Percentiles rank a stretch among this genome's conserved stretches.
Evolutionary conservation across 2,329 filamentous ascomycete genomes (phyloP).

Genomic region (Colletotrichum simmondsii): DNA sequence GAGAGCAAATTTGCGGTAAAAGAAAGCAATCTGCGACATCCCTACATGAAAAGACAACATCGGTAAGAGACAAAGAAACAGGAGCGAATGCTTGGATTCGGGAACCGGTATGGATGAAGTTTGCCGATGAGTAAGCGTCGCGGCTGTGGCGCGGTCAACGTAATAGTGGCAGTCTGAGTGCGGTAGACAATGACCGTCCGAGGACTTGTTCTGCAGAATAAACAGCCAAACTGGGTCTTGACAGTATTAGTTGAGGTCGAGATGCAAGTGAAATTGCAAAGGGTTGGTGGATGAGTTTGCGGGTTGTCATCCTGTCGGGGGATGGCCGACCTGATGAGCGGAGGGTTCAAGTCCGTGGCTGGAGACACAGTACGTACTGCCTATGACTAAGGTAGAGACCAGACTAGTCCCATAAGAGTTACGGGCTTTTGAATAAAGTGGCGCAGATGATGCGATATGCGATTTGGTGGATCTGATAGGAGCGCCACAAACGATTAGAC

Average conservation of each 20-base stretch:
- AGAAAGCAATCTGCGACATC: no score
- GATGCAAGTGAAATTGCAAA: conserved; percentile 4
- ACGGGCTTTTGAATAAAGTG: conserved; percentile 1
- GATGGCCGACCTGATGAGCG: conserved; percentile 2
- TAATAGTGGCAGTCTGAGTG: neutral
- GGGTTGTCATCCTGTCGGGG: conserved; percentile 11
- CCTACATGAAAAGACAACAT: neutral
- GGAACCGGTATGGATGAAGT: neutral
- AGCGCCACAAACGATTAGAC: neutral
- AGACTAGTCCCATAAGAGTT: neutral
- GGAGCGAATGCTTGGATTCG: no score
- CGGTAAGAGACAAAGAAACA: neutral
- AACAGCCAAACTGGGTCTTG: neutral
- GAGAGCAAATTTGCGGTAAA: no score
- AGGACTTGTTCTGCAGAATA: neutral
- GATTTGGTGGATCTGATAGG: conserved; percentile 11
- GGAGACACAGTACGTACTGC: neutral
- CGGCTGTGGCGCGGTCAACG: neutral
- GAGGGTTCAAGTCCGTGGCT: neutral
- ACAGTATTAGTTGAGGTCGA: neutral
- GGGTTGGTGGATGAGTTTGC: conserved; percentile 1
- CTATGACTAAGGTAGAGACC: no score
- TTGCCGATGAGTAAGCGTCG: neutral
- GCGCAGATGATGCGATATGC: conserved; percentile 14
- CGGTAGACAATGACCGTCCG: no score